Evolutionary conservation across 345 rosid species (phyloP).

Genomic region (Eucalyptus sideroxylon): DNA sequence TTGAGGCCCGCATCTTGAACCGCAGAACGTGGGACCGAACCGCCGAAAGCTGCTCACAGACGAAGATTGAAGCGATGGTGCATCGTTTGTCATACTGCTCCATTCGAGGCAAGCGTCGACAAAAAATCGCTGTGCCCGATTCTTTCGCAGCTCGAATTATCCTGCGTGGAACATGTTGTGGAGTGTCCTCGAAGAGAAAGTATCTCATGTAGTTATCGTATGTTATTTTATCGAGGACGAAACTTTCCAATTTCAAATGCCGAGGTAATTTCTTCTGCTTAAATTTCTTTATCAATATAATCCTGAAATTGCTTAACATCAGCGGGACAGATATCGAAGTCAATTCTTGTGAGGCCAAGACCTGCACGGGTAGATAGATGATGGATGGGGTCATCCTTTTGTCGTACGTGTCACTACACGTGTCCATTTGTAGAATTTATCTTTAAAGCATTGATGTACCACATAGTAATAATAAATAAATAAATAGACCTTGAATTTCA

Average conservation of each 20-base stretch:
- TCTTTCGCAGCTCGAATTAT: not conserved
- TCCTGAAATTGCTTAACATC: not conserved
- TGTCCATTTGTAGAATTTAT: not conserved
- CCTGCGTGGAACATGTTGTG: not conserved
- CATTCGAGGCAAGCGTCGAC: not conserved
- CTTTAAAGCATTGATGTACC: not conserved
- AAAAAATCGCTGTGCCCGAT: not conserved
- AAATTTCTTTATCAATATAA: not conserved
- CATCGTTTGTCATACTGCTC: not conserved
- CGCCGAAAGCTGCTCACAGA: not conserved
- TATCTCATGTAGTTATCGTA: not conserved
- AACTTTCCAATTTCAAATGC: not conserved
- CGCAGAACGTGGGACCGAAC: not conserved
- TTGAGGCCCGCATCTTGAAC: not conserved
- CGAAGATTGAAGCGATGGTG: not conserved
- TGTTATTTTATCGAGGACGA: not conserved
- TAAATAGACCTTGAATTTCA: too few relatives aligned
- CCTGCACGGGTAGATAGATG: not conserved
- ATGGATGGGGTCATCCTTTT: not conserved
- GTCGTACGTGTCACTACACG: not conserved
- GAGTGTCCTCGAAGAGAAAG: not conserved
- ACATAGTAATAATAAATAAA: too few relatives aligned
- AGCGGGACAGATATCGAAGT: not conserved
- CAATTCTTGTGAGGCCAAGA: not conserved
- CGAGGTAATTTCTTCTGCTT: not conserved